Evolutionary conservation across 441 rosid genomes (phyloP), one percentile per base, ranked within the genome.

Genomic region (Gossypium trilobum): DNA sequence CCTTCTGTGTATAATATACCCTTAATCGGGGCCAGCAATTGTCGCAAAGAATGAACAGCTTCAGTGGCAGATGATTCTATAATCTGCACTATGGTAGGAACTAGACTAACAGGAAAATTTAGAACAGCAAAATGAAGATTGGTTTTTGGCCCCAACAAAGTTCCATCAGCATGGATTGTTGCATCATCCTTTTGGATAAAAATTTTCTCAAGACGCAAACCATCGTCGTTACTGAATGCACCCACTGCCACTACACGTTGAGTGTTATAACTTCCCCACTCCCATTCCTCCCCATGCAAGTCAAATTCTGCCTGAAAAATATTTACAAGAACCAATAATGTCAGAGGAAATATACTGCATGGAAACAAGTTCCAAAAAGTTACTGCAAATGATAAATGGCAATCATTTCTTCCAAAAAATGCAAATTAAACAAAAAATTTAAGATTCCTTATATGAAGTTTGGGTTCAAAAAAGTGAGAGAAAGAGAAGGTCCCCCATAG

Each of bases 1-100:
- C 99, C 99, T 85, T 95, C 99, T 96, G 91, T 92, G 82, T 95
- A 97, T 77, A 95, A 76, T 80, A 92, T 91, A 57, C 99, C 99
- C 81, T 85, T 90, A 77, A 95, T 90, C 57, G 98, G 99, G 57
- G 98, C 90, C 64, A 92, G 69, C 56, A 91, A 82, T 86, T 95
- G 91, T 82, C 91, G 83, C 82, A 95, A 84, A 78, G 97, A 88
- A 84, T 88, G 94, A 81, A 91, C 89, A 57, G 84, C 85, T 72
- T 88, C 95, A 67, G 84, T 82, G 80, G 96, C 95, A 69, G 98
- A 91, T 73, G 99, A 91, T 85, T 91, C 98, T 81, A 95, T 85
- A 71, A 95, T 88, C 81, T 90, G 98, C 76, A 92, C 90, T 69
- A 90, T 80, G 16, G 99, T 91, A 73, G 99, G 98, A 70, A 95